These are phyloP conservation scores for Ceratobasidium sp. DNA, from an alignment of 1,284 basidiomycete genomes.

Conservation along the genomic window DNA sequence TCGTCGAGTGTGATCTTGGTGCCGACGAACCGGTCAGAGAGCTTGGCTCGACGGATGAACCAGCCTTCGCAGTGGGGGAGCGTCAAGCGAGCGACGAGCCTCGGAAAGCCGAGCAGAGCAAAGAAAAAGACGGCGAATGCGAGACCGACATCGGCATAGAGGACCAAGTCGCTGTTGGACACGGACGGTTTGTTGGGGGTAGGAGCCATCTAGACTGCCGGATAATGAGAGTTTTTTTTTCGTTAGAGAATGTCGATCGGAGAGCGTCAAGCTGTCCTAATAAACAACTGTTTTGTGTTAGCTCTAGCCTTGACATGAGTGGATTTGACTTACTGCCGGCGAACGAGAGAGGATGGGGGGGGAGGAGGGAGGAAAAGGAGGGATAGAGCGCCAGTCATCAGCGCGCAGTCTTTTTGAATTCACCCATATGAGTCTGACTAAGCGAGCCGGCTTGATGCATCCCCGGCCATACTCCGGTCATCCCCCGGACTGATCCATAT, in stretches of 20 bases:
- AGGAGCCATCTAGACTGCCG: conserved; percentile 32
- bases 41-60: conserved; percentile 28
- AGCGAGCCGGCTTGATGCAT: neutral
- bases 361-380: neutral
- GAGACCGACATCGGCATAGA: conserved; percentile 48
- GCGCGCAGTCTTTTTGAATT: conserved; percentile 11
- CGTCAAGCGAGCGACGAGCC: conserved; percentile 49
- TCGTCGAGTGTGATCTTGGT: neutral
- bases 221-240: neutral
- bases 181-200: neutral
- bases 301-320: too few species aligned
- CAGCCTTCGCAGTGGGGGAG: conserved; percentile 38
- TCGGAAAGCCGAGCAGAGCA: conserved; percentile 47
- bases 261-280: conserved; percentile 36
- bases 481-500: neutral
- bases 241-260: conserved; percentile 26
- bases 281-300: too few species aligned
- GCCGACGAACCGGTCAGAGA: neutral
- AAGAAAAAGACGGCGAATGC: conserved; percentile 42
- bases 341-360: conserved; percentile 9
- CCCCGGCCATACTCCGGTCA: conserved; percentile 1
- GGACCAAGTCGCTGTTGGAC: conserved; percentile 21
- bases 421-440: conserved; percentile 4
- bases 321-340: neutral
- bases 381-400: neutral